Conservation (phyloP, 2,329 filamentous ascomycete species). For the Trichoderma arundinaceum region DNA sequence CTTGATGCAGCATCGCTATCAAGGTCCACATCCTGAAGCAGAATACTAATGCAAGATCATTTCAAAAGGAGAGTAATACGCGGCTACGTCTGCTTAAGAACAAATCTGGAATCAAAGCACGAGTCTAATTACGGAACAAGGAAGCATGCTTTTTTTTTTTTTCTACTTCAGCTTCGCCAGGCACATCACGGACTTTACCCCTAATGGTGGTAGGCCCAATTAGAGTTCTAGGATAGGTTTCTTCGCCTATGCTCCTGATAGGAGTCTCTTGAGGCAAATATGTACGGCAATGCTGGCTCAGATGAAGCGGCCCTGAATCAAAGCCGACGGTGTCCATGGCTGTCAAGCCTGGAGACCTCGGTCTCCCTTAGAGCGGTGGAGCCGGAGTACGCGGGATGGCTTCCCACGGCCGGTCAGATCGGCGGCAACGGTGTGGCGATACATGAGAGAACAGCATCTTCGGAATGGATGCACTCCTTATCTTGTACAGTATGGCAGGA, state of each 20-base stretch:
- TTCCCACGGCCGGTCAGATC: slow-evolving; percentile 28
- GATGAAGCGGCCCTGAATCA: background rate
- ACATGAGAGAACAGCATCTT: background rate
- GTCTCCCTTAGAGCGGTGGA: slow-evolving; percentile 26
- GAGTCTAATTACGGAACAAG: slow-evolving; percentile 3
- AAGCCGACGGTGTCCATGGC: slow-evolving; percentile 19
- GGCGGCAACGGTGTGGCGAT: slow-evolving; percentile 27
- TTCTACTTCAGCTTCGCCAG: background rate
- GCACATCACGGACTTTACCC: background rate
- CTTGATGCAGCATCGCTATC: slow-evolving; percentile 7
- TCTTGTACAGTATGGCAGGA: background rate
- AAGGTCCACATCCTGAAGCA: slow-evolving; percentile 22
- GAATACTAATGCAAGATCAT: background rate
- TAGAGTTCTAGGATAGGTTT: background rate
- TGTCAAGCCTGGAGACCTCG: slow-evolving; percentile 25
- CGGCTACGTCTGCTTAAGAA: slow-evolving; percentile 10
- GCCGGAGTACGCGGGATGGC: slow-evolving; percentile 30
- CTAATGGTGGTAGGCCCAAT: background rate
- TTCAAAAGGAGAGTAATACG: background rate
- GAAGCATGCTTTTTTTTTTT: background rate
- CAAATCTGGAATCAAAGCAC: slow-evolving; percentile 25
- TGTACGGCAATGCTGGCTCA: background rate
- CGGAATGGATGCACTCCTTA: background rate
- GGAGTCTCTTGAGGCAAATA: slow-evolving; percentile 12
- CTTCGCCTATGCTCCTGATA: slow-evolving; percentile 18